Evolutionary conservation across 768 basidiomycete genomes (phyloP).

Genomic region (Auricularia auricula-judae): DNA sequence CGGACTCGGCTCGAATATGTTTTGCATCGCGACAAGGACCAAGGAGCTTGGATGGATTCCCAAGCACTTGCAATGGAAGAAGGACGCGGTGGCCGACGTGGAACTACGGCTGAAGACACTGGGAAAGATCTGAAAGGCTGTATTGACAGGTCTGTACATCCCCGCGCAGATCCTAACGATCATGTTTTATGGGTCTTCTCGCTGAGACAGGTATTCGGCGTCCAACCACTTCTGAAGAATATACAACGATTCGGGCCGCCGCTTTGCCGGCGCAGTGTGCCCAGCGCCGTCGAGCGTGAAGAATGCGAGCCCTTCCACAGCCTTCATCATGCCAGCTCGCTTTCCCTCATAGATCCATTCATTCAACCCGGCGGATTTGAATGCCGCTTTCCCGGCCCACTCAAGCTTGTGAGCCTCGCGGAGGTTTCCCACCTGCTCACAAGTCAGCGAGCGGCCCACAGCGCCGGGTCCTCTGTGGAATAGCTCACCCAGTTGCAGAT

Average conservation of each 20-base stretch:
- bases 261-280: conserved; percentile 26
- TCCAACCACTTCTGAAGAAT: conserved; percentile 2
- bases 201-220: background rate
- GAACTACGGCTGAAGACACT: background rate
- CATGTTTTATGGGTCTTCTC: background rate
- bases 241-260: conserved; percentile 9
- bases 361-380: conserved; percentile 13
- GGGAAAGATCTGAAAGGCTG: background rate
- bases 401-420: conserved; percentile 21
- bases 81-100: background rate
- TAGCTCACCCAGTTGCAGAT: conserved; percentile 13
- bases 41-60: background rate
- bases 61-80: background rate
- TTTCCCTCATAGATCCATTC: conserved; percentile 21
- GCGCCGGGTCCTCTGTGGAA: too few species aligned
- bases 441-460: too few species aligned
- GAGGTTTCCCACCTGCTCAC: conserved; percentile 18
- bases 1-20: background rate
- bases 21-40: background rate
- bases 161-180: background rate
- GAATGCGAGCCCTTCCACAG: conserved; percentile 17
- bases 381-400: conserved; percentile 23
- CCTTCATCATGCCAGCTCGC: conserved; percentile 15
- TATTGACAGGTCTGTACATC: background rate
- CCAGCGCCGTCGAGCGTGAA: conserved; percentile 16